Conservation (phyloP, 2,329 filamentous ascomycete species). For the Aspergillus amoenus region DNA sequence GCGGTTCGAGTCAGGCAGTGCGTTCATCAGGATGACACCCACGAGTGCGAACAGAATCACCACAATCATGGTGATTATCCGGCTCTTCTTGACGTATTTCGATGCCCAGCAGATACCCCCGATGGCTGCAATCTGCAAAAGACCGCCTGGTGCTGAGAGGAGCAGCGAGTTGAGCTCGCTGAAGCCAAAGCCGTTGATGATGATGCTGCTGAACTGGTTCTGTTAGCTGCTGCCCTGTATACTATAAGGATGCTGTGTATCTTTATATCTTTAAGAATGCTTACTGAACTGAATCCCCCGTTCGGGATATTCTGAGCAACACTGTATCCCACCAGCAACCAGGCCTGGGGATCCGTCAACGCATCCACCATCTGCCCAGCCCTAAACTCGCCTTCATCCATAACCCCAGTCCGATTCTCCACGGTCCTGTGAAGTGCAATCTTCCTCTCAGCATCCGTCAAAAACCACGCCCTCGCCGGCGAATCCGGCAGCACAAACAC, state of each 20-base stretch:
- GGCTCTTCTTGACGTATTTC: background rate
- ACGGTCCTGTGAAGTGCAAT: background rate
- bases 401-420: conserved; percentile 1
- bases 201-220: too few relatives aligned
- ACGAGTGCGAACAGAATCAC: background rate
- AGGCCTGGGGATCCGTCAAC: background rate
- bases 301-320: background rate
- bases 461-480: conserved; percentile 1
- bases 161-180: too few relatives aligned
- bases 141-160: too few relatives aligned
- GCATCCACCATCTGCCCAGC: background rate
- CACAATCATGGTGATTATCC: background rate
- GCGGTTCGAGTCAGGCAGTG: background rate
- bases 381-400: background rate
- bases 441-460: background rate
- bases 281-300: background rate
- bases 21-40: background rate
- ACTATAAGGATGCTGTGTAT: too few relatives aligned
- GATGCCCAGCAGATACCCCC: background rate
- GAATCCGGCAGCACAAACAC: conserved; percentile 3
- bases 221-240: too few relatives aligned
- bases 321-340: background rate
- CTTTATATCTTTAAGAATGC: too few relatives aligned
- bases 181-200: too few relatives aligned
- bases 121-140: too few relatives aligned